phyloP scores from a whole-genome alignment of 116 monocot species.

The Papilionanthe hybrid region DNA sequence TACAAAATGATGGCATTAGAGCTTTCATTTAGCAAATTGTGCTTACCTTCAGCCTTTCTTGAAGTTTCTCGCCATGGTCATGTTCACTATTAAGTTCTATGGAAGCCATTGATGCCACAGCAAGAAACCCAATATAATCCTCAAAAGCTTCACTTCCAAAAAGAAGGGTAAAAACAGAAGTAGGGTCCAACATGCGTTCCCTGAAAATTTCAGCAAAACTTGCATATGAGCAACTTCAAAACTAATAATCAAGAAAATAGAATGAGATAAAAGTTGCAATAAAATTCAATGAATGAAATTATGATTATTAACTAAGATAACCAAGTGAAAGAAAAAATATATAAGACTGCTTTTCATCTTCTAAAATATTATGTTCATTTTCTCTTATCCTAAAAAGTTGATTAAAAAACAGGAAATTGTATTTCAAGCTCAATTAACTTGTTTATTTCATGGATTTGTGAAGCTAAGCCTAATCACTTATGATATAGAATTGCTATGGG shows the following conservation, averaged over 20 bases:
- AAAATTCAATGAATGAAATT: not conserved
- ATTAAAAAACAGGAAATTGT: not conserved
- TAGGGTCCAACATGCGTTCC: constrained; percentile 64
- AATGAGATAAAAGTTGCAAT: not conserved
- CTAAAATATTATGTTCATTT: not conserved
- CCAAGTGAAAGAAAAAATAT: not conserved
- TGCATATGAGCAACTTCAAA: not conserved
- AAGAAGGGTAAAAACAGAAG: constrained; percentile 70
- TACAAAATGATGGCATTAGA: not conserved
- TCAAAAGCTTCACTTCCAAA: constrained; percentile 86
- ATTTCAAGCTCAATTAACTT: not conserved
- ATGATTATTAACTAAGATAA: not conserved
- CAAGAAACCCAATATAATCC: constrained; percentile 74
- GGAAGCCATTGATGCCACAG: constrained; percentile 69
- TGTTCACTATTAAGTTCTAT: constrained; percentile 38
- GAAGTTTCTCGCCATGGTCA: constrained; percentile 57
- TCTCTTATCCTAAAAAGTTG: not conserved
- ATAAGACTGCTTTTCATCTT: not conserved
- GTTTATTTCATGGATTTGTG: not conserved
- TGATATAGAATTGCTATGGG: not conserved
- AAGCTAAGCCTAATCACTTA: not conserved
- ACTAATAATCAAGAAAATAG: not conserved
- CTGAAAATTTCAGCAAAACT: constrained; percentile 21
- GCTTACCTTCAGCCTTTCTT: constrained; percentile 57
- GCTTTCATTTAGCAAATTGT: not conserved